Evolutionary conservation across 164 flowering plant species (phyloP).

Genomic region (Vitis riparia): DNA sequence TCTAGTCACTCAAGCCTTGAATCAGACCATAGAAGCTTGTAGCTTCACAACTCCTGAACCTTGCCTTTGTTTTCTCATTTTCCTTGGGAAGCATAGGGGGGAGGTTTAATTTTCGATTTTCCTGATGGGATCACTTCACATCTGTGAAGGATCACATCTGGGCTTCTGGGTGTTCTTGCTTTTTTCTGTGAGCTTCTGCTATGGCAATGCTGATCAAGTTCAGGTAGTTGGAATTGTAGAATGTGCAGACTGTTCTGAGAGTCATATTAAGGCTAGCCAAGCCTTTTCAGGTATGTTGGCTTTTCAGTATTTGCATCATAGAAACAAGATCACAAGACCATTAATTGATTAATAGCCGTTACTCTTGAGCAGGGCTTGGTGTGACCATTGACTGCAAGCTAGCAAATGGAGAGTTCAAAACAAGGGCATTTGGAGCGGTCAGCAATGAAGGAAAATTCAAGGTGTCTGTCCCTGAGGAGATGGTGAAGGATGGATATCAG

Average conservation of each 20-base stretch:
- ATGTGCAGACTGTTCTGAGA: no score
- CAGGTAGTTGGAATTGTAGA: no score
- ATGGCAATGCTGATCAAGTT: no score
- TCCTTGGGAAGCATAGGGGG: background rate
- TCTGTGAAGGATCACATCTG: no score
- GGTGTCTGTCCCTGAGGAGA: constrained; percentile 47
- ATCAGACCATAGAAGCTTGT: background rate
- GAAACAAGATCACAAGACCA: no score
- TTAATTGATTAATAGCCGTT: background rate
- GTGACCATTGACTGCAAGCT: constrained; percentile 70
- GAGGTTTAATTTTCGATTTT: constrained; percentile 15
- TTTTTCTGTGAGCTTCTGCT: no score
- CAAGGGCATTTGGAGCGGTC: constrained; percentile 51
- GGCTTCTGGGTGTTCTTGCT: no score
- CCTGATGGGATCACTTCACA: no score
- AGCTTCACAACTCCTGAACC: background rate
- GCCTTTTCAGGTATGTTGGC: no score
- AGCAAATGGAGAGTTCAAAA: constrained; percentile 43
- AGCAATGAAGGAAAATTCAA: constrained; percentile 68
- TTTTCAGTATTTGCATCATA: no score
- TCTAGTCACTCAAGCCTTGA: constrained; percentile 3
- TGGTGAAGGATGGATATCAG: constrained; percentile 39
- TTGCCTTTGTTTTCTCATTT: background rate
- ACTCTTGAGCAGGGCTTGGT: constrained; percentile 48
- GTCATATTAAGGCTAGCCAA: no score